Base-by-base conservation (phyloP, 2,329 filamentous ascomycete genomes). In the Neocucurbitaria cava region DNA sequence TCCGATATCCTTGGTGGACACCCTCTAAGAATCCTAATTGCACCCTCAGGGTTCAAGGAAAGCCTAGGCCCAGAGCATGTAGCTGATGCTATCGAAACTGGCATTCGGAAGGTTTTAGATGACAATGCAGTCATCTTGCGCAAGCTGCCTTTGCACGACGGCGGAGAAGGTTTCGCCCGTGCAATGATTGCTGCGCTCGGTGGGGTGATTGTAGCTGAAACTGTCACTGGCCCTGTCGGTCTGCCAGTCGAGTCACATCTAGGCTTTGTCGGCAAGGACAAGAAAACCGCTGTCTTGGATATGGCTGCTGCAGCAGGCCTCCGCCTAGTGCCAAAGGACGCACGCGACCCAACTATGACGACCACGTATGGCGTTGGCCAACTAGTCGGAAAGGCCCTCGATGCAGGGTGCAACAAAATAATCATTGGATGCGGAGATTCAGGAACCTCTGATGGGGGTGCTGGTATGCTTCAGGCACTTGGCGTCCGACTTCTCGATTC, bases 1-100 rank as follows among this genome's bases (percentile, higher is more conserved):
- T 65, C 65, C 30, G 62, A 70, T 30, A 51, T 65, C 11, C 46
- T 68, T 2, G 46, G 49, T 23, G 64, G 56, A 18, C 61, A 64
- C 33, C 60, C 64, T 21, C 54, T 71, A 7, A 56, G 70, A 30
- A 73, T 84, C 21, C 76, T 84, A 44, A 76, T 84, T 33, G 81
- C 79, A 15, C 82, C 82, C 0, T 83, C 81, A 0, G 82, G 82
- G 2, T 84, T 84, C 74, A 84, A 84, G 54, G 82, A 82, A 23
- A 83, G 81, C 44, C 76, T 84, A 3, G 75, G 78, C 15, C 80
- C 82, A 3, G 72, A 78, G 13, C 71, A 74, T n/a, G 81, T 81
- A 1, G 81, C 82, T 0, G 75, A 81, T 51, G 82, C 81, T 49
- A 84, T 84, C 50, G 79, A 82, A 59, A 70, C 70, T 3, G 82